phyloP scores from a whole-genome alignment of 345 rosid genomes.

The Aquilaria sinensis region DNA sequence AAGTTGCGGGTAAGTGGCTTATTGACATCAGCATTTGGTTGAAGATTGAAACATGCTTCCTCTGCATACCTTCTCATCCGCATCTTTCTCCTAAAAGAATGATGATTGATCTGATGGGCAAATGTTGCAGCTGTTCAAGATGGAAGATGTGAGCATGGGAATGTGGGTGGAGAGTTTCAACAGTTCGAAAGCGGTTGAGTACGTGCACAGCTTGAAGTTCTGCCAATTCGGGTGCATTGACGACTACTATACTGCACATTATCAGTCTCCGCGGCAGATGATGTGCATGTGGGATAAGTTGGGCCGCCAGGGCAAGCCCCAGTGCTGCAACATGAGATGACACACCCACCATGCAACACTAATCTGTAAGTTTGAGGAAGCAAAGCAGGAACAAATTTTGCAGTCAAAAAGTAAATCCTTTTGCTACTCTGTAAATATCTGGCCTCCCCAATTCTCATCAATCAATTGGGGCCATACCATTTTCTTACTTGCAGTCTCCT shows the following conservation, averaged over 20 bases:
- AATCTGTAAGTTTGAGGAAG: not conserved
- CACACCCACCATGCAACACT: not conserved
- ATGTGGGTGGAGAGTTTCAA: slow-evolving; percentile 99
- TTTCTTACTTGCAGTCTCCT: too few species aligned
- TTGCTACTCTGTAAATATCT: slow-evolving; percentile 7
- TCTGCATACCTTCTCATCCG: not conserved
- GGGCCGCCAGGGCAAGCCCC: slow-evolving; percentile 45
- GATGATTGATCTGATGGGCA: not conserved
- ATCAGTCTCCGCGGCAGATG: slow-evolving; percentile 97
- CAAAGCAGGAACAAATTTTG: slow-evolving; percentile 12
- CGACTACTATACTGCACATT: slow-evolving; percentile 86
- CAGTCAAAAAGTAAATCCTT: slow-evolving; percentile 1
- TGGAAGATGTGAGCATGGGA: slow-evolving; percentile 99
- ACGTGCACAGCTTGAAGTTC: slow-evolving; percentile 74
- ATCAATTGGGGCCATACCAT: too few species aligned
- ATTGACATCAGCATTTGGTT: not conserved
- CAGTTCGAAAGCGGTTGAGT: slow-evolving; percentile 62
- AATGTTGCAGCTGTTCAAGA: slow-evolving; percentile 77
- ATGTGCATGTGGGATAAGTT: slow-evolving; percentile 84
- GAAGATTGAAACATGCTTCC: not conserved
- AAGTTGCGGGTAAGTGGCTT: slow-evolving; percentile 55
- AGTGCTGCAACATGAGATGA: slow-evolving; percentile 96
- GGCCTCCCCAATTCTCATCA: not conserved
- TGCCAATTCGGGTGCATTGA: slow-evolving; percentile 94
- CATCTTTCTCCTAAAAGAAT: not conserved